Base-by-base conservation (phyloP, 306 rosid genomes). In the Morella rubra region DNA sequence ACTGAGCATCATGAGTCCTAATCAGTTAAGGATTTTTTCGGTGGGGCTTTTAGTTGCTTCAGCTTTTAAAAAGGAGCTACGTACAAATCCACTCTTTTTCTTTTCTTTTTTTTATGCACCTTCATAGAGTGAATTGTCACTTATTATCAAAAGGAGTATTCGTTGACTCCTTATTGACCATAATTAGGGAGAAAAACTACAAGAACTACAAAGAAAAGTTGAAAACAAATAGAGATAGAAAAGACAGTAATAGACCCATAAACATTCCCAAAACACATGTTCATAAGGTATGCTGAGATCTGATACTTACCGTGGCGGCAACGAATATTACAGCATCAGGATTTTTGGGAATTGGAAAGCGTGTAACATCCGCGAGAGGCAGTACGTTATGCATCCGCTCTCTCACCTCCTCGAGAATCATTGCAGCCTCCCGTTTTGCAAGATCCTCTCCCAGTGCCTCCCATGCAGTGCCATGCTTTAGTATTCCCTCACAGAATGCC, bases 401-500 rank as follows among this genome's bases (percentile, higher is more conserved):
- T 85, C 89, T 90, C 62, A 92, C 98, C 82, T 95, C 97, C 88
- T 95, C 93, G 0, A 95, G 97, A 81, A 95, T 95, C 96, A 90
- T 89, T 65, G 84, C 87, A 84, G 84, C 83, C 77, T 89, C 77
- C 77, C 87, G 88, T 3, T 82, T 82, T 69, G 91, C 93, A 82
- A 89, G 95, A 78, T 95, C 98, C 50, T 88, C 81, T 82, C 96
- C 86, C 82, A 95, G 87, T 74, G 93, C 91, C 32, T 95, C 98
- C 97, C 98, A 95, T 52, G 98, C 98, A 72, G 98, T 92, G 55
- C 93, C 97, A 44, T 95, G 98, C 85, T 88, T 86, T 80, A 92
- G 87, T 76, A 95, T 92, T 61, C 98, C 98, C 86, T 95, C 98
- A 87, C 98, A 95, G 88, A 95, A 95, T 81, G 98, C 96, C 85